These are phyloP conservation scores for Pythium guiyangense DNA, from an alignment of 352 stramenopile species.

Conservation along the genomic window DNA sequence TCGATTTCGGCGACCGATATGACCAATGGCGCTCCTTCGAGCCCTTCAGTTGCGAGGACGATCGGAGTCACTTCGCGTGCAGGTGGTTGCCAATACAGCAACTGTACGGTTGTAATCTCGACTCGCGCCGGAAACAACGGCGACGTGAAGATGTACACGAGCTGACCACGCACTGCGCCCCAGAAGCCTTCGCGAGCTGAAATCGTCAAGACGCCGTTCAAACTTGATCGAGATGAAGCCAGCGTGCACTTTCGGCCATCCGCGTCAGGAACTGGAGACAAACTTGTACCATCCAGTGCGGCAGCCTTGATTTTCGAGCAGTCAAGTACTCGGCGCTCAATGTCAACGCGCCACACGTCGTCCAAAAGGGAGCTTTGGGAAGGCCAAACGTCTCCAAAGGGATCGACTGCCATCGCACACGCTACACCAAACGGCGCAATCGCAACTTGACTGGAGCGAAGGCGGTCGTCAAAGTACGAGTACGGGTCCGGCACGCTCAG, in stretches of 20 bases:
- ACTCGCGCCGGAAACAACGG: conserved; percentile 6
- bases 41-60: neutral
- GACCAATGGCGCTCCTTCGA: neutral
- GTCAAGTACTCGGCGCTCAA: too few species aligned
- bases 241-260: too few species aligned
- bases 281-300: too few species aligned
- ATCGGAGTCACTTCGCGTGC: neutral
- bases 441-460: neutral
- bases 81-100: neutral
- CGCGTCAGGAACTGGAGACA: too few species aligned
- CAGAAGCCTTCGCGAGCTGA: neutral
- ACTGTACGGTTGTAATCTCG: conserved; percentile 7
- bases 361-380: too few species aligned
- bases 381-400: too few species aligned
- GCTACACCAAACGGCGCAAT: neutral
- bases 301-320: too few species aligned
- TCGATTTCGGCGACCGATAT: neutral
- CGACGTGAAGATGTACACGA: conserved; percentile 22
- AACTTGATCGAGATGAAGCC: neutral
- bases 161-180: conserved; percentile 1
- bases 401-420: neutral
- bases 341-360: too few species aligned
- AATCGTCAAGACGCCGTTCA: neutral
- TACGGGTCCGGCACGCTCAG: conserved; percentile 14
- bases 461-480: neutral